Conservation (phyloP, 1,284 basidiomycete species). For the Moesziomyces sp. region DNA sequence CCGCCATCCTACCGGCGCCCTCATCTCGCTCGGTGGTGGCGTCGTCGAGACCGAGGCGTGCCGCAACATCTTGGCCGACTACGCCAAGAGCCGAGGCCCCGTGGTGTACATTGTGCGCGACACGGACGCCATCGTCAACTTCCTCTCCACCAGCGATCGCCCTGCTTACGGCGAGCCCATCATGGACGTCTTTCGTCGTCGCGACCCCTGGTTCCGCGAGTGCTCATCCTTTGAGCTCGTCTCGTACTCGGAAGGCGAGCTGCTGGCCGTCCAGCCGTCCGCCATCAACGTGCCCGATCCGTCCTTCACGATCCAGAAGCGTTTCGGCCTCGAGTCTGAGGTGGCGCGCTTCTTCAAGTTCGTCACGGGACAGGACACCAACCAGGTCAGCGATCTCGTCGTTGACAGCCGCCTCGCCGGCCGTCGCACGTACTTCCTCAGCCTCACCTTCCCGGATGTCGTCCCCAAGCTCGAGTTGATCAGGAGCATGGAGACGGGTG, state of each 20-base stretch:
- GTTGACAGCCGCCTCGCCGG: constrained; percentile 26
- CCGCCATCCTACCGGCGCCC: constrained; percentile 68
- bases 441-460: constrained; percentile 89
- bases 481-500: constrained; percentile 81
- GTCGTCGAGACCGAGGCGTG: constrained; percentile 83
- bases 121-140: constrained; percentile 78
- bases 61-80: constrained; percentile 75
- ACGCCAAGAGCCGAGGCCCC: constrained; percentile 74
- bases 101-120: constrained; percentile 80
- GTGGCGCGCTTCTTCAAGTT: constrained; percentile 84
- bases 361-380: constrained; percentile 79
- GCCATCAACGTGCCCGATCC: constrained; percentile 37
- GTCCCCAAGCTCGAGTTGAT: constrained; percentile 78
- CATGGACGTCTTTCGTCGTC: constrained; percentile 81
- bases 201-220: constrained; percentile 87
- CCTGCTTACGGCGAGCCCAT: constrained; percentile 76
- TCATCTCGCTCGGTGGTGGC: constrained; percentile 87
- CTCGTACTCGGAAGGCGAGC: constrained; percentile 72
- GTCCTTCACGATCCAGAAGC: constrained; percentile 59
- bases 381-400: constrained; percentile 74
- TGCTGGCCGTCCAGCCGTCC: constrained; percentile 31
- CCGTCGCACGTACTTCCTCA: constrained; percentile 83
- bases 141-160: constrained; percentile 88
- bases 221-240: constrained; percentile 86
- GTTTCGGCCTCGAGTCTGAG: constrained; percentile 65